Evolutionary conservation across 2,329 filamentous ascomycete genomes (phyloP), one percentile per base, ranked within the genome.

Genomic region (Pseudogymnoascus sp.): DNA sequence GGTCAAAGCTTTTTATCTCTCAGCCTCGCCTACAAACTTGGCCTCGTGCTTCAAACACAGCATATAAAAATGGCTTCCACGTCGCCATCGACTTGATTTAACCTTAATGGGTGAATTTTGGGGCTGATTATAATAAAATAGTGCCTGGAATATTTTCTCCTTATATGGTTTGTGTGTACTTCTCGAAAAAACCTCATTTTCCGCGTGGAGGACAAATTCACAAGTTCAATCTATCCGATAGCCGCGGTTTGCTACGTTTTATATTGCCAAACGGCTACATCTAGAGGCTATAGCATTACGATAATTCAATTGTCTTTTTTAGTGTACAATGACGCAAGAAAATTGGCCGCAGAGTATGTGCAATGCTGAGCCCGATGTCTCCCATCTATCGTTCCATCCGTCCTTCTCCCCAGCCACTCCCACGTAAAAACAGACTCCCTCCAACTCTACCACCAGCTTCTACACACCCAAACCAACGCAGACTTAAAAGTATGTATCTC

Each of bases 1-100:
- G 54, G 54, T 58, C 54, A 58, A 58, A 58, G 54, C 54, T 58
- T 58, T 58, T 58, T 58, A 38, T 38, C 54, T 58, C 18, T 58
- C 54, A 58, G 54, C 54, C 54, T 58, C 54, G 54, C 54, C 54
- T 58, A 34, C 22, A 16, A 16, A 50, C 22, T 50, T n/a, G 25
- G 22, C 43, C 43, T 50, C n/a, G 43, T 50, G 22, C 43, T 16
- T 28, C 43, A 28, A 50, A 50, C 22, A 11, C 14, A 50, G 16
- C n/a, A 30, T 50, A 50, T 50, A 50, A 50, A 50, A 50, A 50
- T 28, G 43, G 14, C 22, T 16, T 22, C n/a, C 43, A 11, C 22
- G 22, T 30, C 43, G 22, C 8, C 8, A 50, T 30, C 22, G 7
- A 30, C 0, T 14, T 9, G 16, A 28, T 50, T n/a, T 30, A 16